Evolutionary conservation across 2,329 filamentous ascomycete species (phyloP).

Genomic region (Botrytis paeoniae): DNA sequence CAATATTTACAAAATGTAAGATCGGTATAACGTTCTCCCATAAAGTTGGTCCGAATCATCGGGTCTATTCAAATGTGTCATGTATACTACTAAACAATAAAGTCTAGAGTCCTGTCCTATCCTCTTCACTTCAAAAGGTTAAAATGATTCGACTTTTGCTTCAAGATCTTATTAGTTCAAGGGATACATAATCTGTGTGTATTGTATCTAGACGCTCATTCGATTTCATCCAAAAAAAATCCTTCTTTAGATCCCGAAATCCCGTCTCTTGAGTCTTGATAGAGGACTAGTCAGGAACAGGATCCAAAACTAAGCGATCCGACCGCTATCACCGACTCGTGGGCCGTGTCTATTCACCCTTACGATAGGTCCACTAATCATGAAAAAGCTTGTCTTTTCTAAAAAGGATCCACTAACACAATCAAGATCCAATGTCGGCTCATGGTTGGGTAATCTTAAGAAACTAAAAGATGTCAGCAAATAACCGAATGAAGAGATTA

Average conservation of each 20-base stretch:
- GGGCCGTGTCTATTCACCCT: neutral
- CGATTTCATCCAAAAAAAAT: neutral
- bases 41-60: neutral
- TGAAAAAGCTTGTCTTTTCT: neutral
- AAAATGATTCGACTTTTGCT: neutral
- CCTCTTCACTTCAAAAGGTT: neutral
- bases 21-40: neutral
- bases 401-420: neutral
- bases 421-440: neutral
- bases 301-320: neutral
- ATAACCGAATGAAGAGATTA: neutral
- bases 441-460: neutral
- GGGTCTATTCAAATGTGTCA: neutral
- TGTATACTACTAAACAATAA: neutral
- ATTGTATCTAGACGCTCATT: neutral
- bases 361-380: neutral
- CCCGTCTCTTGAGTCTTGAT: neutral
- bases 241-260: neutral
- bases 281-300: constrained; percentile 3
- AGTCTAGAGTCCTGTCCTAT: neutral
- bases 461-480: neutral
- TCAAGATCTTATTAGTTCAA: neutral
- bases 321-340: neutral
- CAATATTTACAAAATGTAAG: constrained; percentile 1
- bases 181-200: neutral